Percentiles rank a stretch among this genome's conserved stretches.
Conservation (phyloP, 1,139 yeast species). For the Hanseniaspora sp. region DNA sequence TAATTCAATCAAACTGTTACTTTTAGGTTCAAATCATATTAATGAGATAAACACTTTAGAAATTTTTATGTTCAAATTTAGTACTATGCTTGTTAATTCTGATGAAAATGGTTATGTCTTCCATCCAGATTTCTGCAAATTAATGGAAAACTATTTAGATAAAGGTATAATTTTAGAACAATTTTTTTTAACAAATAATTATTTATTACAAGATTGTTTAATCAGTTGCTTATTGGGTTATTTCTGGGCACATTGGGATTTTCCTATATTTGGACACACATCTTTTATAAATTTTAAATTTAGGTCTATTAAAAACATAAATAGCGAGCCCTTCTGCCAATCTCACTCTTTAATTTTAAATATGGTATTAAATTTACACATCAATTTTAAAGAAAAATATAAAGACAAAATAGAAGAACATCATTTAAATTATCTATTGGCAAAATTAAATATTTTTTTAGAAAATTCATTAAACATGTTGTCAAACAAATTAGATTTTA, state of each 20-base stretch:
- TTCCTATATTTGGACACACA: conserved; percentile 3
- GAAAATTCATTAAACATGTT: not conserved
- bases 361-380: conserved; percentile 1
- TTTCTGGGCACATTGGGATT: not conserved
- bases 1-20: not conserved
- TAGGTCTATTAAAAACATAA: not conserved
- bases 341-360: not conserved
- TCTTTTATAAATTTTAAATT: not conserved
- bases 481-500: not conserved
- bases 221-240: not conserved
- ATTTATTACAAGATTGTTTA: conserved; percentile 4
- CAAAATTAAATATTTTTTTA: not conserved
- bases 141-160: not conserved
- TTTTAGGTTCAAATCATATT: not conserved
- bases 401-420: not conserved
- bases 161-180: not conserved
- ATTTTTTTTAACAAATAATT: conserved; percentile 1
- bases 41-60: not conserved
- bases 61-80: not conserved
- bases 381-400: not conserved
- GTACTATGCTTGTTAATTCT: conserved; percentile 1
- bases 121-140: conserved; percentile 1
- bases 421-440: not conserved
- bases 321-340: not conserved
- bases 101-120: conserved; percentile 2